Evolutionary conservation across 225 moss, liverwort and hornwort genomes (phyloP), one percentile per base, ranked within the genome.

Genomic region (Pseudisothecium myosuroides): DNA sequence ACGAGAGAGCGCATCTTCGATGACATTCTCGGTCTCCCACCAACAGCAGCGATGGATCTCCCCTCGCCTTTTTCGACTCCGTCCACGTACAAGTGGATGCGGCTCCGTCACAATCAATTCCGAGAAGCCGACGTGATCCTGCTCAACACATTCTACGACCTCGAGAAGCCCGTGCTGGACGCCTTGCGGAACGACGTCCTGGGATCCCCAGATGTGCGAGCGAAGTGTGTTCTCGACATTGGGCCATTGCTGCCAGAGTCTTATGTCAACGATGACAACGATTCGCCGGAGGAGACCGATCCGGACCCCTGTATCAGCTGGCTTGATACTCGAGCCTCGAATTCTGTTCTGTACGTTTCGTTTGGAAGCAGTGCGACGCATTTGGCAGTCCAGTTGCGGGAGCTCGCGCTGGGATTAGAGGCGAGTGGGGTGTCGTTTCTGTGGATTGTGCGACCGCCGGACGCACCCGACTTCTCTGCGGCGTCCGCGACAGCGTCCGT

Each of bases 161-260:
- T 94, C 12, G 93, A 94, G 89, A 89, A 82, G 36, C 34, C 74
- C 6, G 90, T 92, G 18, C 69, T 94, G 81, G 92, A 93, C 19
- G 88, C 91, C 11, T 32, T 94, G 31, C 90, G 93, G 39, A 86
- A 66, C 29, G 84, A 89, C 29, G 87, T 94, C 5, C 17, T 94
- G 37, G 88, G 90, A 9, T 61, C 86, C 11, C 71, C 93, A 36
- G 17, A 45, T 54, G 21, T 92, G 34, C 89, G 66, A 88, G 80
- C 86, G 7, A 89, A 84, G 85, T 45, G 8, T 34, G 37, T 93
- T 55, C 83, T 93, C 24, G 93, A 94, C 15, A 91, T 94, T 10
- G 94, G 93, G 36, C 94, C 94, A n/a, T 76, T 93, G 71, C 89
- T 94, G 36, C 89, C 91, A 9, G 90, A 91, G 37, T 61, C 85